phyloP scores from a whole-genome alignment of 352 stramenopile species.

The Globisporangium viniferum region DNA sequence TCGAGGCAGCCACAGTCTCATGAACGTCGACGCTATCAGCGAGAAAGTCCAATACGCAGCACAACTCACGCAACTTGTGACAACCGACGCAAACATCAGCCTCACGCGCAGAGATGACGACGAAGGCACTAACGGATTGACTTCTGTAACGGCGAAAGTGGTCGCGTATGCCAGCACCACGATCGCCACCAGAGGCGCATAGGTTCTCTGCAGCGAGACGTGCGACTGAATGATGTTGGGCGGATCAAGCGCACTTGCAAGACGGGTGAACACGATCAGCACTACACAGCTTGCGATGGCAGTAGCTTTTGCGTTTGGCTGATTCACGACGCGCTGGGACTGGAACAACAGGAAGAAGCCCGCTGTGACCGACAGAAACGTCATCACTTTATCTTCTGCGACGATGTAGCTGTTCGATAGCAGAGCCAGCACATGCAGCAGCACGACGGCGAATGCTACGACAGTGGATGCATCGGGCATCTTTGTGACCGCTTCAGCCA shows the following conservation, averaged over 20 bases:
- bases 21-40: slow-evolving; percentile 30
- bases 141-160: slow-evolving; percentile 10
- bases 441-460: slow-evolving; percentile 37
- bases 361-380: slow-evolving; percentile 57
- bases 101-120: slow-evolving; percentile 13
- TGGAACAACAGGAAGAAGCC: slow-evolving; percentile 44
- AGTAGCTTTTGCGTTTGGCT: background rate
- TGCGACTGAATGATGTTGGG: slow-evolving; percentile 74
- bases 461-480: slow-evolving; percentile 19
- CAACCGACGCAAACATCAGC: slow-evolving; percentile 22
- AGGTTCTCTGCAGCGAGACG: slow-evolving; percentile 32
- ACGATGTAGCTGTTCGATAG: slow-evolving; percentile 88
- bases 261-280: slow-evolving; percentile 43
- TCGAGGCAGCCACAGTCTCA: slow-evolving; percentile 59
- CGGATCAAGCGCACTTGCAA: slow-evolving; percentile 41
- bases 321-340: slow-evolving; percentile 19
- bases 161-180: slow-evolving; percentile 21
- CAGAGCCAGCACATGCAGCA: slow-evolving; percentile 61
- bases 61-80: slow-evolving; percentile 29
- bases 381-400: slow-evolving; percentile 63
- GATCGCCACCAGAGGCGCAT: slow-evolving; percentile 27
- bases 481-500: background rate
- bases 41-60: slow-evolving; percentile 49
- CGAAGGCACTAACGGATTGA: background rate
- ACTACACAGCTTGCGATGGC: slow-evolving; percentile 23